These are phyloP conservation scores for Asclepias syriaca DNA, from an alignment of 257 asterid genomes.

Conservation along the genomic window DNA sequence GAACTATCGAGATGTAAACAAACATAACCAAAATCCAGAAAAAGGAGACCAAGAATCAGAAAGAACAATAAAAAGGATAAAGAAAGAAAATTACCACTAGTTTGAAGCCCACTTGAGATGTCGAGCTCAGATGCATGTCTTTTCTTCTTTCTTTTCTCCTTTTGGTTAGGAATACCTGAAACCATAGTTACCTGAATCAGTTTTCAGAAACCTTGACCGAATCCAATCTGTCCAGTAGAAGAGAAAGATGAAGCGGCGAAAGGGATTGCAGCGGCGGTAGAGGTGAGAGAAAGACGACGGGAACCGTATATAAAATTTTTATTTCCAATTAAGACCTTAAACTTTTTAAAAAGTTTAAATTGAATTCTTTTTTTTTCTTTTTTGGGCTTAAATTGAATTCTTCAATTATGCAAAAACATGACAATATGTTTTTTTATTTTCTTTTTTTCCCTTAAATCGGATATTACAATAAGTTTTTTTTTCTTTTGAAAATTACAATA, in stretches of 20 bases:
- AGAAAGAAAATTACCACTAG: slow-evolving; percentile 7
- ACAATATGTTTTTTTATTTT: too few relatives aligned
- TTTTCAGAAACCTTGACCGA: neutral
- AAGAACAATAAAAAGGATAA: neutral
- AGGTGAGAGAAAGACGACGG: neutral
- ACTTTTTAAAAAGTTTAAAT: too few relatives aligned
- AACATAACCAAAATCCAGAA: neutral
- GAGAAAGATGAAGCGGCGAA: neutral
- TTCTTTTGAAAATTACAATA: too few relatives aligned
- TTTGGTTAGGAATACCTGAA: slow-evolving; percentile 19
- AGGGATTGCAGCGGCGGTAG: neutral
- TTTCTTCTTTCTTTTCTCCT: slow-evolving; percentile 23
- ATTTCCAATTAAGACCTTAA: too few relatives aligned
- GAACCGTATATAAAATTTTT: too few relatives aligned
- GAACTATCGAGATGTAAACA: neutral
- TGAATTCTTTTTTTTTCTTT: too few relatives aligned
- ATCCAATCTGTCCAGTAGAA: neutral
- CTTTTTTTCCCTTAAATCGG: too few relatives aligned
- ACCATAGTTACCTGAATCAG: slow-evolving; percentile 1
- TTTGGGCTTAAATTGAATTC: too few relatives aligned
- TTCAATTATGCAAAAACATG: too few relatives aligned
- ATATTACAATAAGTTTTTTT: too few relatives aligned
- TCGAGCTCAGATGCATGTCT: slow-evolving; percentile 28
- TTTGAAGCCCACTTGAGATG: neutral
- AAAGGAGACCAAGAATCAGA: too few relatives aligned